phyloP scores from a whole-genome alignment of 345 rosid genomes.

The Reutealis trisperma region DNA sequence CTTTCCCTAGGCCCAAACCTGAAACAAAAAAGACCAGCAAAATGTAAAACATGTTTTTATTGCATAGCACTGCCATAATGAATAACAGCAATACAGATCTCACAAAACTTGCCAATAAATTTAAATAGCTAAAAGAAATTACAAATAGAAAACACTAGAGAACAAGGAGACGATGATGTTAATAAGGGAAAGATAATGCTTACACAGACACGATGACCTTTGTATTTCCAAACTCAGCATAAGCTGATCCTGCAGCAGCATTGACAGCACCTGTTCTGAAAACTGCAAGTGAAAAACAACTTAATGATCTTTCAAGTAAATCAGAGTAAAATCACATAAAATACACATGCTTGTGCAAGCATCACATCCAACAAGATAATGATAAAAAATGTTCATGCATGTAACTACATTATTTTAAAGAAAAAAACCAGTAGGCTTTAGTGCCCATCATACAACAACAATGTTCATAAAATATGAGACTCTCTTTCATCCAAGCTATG shows the following conservation, averaged over 20 bases:
- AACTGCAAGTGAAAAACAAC: conserved; percentile 42
- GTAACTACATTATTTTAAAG: neutral
- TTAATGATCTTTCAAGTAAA: neutral
- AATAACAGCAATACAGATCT: neutral
- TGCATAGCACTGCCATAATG: neutral
- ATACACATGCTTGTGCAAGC: neutral
- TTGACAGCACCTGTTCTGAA: conserved; percentile 84
- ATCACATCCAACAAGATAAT: neutral
- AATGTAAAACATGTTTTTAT: neutral
- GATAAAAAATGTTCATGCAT: neutral
- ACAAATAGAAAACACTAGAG: neutral
- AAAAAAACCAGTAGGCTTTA: neutral
- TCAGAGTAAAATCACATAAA: neutral
- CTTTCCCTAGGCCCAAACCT: conserved; percentile 99
- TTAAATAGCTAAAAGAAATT: neutral
- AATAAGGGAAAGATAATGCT: conserved; percentile 36
- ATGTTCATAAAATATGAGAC: neutral
- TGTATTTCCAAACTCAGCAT: conserved; percentile 92
- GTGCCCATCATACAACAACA: neutral
- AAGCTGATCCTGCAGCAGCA: conserved; percentile 94
- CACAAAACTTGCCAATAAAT: neutral
- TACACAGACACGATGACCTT: conserved; percentile 97
- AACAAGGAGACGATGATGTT: conserved; percentile 1
- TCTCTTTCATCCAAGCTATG: neutral
- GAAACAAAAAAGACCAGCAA: conserved; percentile 15